These are phyloP conservation scores for Pseudogymnoascus sp. DNA, from an alignment of 2,329 filamentous ascomycete species.

Conservation along the genomic window DNA sequence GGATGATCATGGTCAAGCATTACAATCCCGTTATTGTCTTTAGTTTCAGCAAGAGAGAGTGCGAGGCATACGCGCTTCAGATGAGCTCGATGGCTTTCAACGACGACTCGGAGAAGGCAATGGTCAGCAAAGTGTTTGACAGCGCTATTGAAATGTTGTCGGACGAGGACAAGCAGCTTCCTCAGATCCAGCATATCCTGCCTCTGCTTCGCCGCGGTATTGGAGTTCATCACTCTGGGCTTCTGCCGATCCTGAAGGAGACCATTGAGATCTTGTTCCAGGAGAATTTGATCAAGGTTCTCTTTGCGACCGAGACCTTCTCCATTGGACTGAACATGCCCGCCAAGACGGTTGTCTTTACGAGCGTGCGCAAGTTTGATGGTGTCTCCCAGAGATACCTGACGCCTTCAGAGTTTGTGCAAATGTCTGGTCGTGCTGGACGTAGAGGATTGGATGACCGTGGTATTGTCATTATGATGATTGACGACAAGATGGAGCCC, in stretches of 20 bases:
- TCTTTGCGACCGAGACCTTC: conserved; percentile 97
- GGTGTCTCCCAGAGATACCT: conserved; percentile 72
- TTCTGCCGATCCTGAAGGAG: conserved; percentile 93
- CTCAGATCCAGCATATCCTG: conserved; percentile 84
- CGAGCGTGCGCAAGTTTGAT: conserved; percentile 91
- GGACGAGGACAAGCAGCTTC: conserved; percentile 79
- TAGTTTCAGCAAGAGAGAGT: conserved; percentile 98
- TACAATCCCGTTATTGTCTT: conserved; percentile 99
- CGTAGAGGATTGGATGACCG: conserved; percentile 95
- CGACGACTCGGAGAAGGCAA: conserved; percentile 86
- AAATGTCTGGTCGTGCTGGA: conserved; percentile 96
- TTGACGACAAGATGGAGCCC: conserved; percentile 92
- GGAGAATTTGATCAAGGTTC: conserved; percentile 92
- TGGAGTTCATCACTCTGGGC: conserved; percentile 91
- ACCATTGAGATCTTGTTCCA: conserved; percentile 99
- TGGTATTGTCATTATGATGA: conserved; percentile 99
- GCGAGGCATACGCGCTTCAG: conserved; percentile 79
- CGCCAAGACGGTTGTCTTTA: conserved; percentile 98
- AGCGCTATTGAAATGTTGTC: conserved; percentile 90
- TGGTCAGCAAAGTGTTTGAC: conserved; percentile 89
- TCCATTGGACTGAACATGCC: conserved; percentile 99
- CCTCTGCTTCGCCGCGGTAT: conserved; percentile 86
- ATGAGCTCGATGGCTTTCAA: conserved; percentile 89
- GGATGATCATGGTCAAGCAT: conserved; percentile 97
- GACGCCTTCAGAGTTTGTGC: conserved; percentile 92